These are phyloP conservation scores for Xylaria sp. DNA, from an alignment of 2,329 filamentous ascomycete species.

Conservation along the genomic window DNA sequence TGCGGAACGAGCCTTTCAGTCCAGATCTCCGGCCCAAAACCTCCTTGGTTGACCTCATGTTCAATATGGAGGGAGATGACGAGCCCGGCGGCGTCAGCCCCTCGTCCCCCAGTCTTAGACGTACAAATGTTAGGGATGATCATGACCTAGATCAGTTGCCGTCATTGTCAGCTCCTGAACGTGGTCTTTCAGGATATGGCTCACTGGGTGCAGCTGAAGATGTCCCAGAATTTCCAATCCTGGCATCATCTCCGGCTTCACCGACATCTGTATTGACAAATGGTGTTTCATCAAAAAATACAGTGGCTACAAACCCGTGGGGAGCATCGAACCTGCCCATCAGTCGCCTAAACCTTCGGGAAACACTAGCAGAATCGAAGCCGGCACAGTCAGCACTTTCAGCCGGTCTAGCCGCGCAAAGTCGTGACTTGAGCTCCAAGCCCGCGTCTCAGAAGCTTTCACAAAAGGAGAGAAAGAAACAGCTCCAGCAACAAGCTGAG, in stretches of 20 bases:
- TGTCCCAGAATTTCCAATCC: conserved; percentile 23
- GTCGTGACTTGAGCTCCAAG: conserved; percentile 48
- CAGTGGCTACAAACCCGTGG: conserved; percentile 53
- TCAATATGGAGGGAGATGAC: conserved; percentile 88
- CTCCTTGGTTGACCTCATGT: conserved; percentile 80
- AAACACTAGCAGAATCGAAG: conserved; percentile 72
- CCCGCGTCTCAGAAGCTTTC: conserved; percentile 68
- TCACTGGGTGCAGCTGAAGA: conserved; percentile 28
- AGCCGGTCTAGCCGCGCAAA: conserved; percentile 59
- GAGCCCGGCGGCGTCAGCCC: conserved; percentile 46
- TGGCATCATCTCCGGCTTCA: conserved; percentile 9
- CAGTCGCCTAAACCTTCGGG: conserved; percentile 73
- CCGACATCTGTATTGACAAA: conserved; percentile 17
- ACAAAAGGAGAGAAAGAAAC: conserved; percentile 89
- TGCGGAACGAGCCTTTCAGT: conserved; percentile 63
- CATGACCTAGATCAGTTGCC: conserved; percentile 41
- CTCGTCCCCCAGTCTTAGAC: conserved; percentile 36
- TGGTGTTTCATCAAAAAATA: conserved; percentile 22
- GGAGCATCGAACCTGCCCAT: conserved; percentile 57
- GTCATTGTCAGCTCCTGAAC: conserved; percentile 46
- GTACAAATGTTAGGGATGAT: conserved; percentile 22
- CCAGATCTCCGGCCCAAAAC: conserved; percentile 72
- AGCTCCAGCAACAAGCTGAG: conserved; percentile 70
- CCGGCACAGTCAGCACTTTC: conserved; percentile 58
- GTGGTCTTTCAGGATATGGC: conserved; percentile 46